These are phyloP conservation scores for Aciculosporium take DNA, from an alignment of 2,329 filamentous ascomycete genomes.

Conservation along the genomic window DNA sequence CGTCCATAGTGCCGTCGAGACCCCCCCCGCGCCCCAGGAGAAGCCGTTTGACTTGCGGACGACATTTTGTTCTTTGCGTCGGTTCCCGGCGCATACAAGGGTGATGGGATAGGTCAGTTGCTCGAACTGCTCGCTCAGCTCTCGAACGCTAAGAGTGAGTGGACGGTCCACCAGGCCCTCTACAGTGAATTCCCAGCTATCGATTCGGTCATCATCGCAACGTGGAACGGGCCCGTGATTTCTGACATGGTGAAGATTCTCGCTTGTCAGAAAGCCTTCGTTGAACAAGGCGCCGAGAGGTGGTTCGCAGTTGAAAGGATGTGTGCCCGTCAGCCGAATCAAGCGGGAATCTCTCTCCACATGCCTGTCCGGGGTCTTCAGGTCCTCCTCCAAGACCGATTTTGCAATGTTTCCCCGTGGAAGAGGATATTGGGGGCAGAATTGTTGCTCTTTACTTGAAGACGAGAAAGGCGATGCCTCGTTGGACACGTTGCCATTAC, in stretches of 20 bases:
- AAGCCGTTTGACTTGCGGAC: constrained; percentile 87
- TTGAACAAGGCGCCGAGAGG: constrained; percentile 67
- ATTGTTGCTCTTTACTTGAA: not conserved
- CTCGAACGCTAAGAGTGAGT: constrained; percentile 53
- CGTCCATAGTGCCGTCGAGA: constrained; percentile 81
- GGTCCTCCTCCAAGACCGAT: constrained; percentile 56
- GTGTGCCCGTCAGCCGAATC: constrained; percentile 74
- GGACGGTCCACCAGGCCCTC: constrained; percentile 75
- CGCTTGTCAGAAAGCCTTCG: constrained; percentile 70
- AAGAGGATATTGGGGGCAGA: constrained; percentile 38
- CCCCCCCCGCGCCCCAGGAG: constrained; percentile 78
- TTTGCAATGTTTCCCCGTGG: constrained; percentile 51
- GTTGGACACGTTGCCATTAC: constrained; percentile 12
- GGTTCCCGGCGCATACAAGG: constrained; percentile 81
- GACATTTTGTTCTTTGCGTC: constrained; percentile 83
- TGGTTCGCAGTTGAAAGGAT: constrained; percentile 84
- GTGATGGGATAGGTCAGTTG: constrained; percentile 79
- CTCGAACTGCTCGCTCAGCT: constrained; percentile 60
- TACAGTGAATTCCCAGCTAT: constrained; percentile 69
- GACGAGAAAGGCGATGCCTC: not conserved
- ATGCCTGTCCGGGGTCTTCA: constrained; percentile 71
- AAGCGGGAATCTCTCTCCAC: constrained; percentile 67
- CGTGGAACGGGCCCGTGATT: constrained; percentile 77
- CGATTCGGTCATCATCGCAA: constrained; percentile 56
- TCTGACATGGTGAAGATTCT: constrained; percentile 79